phyloP scores from a whole-genome alignment of 164 flowering plant species.

The Cinnamomum chago region DNA sequence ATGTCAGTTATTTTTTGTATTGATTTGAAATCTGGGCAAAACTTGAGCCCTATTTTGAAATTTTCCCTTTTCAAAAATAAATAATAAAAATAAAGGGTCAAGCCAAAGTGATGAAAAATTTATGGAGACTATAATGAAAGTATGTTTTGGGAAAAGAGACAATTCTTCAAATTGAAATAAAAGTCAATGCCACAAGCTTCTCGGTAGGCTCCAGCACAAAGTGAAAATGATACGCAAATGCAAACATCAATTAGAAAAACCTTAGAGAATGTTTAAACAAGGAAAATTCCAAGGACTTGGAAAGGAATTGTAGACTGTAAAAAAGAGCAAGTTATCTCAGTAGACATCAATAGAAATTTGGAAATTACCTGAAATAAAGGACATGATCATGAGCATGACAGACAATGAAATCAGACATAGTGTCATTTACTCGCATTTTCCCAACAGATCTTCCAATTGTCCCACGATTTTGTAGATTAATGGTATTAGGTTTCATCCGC shows the following conservation, averaged over 20 bases:
- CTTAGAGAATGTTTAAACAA: not conserved
- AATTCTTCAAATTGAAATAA: too few species aligned
- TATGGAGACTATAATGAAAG: too few species aligned
- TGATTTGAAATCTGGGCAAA: too few species aligned
- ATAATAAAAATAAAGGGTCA: too few species aligned
- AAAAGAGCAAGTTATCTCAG: not conserved
- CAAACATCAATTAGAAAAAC: not conserved
- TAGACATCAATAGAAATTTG: not conserved
- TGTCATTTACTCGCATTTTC: slow-evolving; percentile 81
- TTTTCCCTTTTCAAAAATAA: too few species aligned
- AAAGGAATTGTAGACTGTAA: not conserved
- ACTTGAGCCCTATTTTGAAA: too few species aligned
- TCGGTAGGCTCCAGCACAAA: too few species aligned
- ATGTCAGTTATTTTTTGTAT: too few species aligned
- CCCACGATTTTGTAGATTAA: slow-evolving; percentile 86
- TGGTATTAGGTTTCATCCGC: slow-evolving; percentile 85
- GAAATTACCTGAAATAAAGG: slow-evolving; percentile 77
- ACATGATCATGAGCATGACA: slow-evolving; percentile 88
- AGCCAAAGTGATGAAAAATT: too few species aligned
- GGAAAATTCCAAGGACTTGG: not conserved
- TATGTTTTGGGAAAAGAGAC: too few species aligned
- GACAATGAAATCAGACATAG: slow-evolving; percentile 90
- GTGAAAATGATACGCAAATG: not conserved
- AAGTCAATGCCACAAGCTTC: too few species aligned
- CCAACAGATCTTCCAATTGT: slow-evolving; percentile 98